These are phyloP conservation scores for Stachybotrys elegans DNA, from an alignment of 2,329 filamentous ascomycete species.

Conservation along the genomic window DNA sequence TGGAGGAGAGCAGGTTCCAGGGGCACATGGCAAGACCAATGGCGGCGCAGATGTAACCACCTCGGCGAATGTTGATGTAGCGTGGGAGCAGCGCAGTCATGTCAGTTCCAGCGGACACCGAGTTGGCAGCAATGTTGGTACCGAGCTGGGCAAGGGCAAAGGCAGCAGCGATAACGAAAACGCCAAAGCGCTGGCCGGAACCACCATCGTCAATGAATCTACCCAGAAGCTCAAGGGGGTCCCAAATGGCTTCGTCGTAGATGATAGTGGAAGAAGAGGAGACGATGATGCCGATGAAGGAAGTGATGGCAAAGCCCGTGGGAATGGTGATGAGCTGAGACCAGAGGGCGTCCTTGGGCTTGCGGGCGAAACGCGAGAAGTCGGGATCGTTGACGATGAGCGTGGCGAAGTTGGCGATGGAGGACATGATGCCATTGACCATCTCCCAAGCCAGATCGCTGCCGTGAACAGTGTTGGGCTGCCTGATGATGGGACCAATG, in stretches of 20 bases:
- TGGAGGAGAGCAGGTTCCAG: conserved; percentile 68
- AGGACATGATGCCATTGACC: conserved; percentile 79
- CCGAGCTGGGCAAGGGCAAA: conserved; percentile 78
- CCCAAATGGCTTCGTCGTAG: conserved; percentile 65
- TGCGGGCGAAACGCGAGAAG: conserved; percentile 76
- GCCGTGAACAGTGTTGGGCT: conserved; percentile 58
- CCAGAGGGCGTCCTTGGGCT: conserved; percentile 72
- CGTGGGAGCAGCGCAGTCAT: conserved; percentile 76
- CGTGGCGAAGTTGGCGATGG: conserved; percentile 86
- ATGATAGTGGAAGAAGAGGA: conserved; percentile 68
- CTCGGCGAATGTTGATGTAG: conserved; percentile 79
- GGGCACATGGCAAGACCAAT: conserved; percentile 84
- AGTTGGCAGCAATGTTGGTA: conserved; percentile 85
- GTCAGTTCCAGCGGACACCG: conserved; percentile 76
- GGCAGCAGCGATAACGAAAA: conserved; percentile 66
- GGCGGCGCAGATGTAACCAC: conserved; percentile 77
- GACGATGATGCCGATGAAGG: conserved; percentile 77
- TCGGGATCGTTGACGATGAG: conserved; percentile 80
- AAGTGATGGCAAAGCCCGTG: conserved; percentile 68
- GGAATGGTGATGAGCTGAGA: conserved; percentile 75
- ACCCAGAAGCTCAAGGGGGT: conserved; percentile 63
- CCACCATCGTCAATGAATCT: conserved; percentile 64
- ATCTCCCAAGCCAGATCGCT: conserved; percentile 74
- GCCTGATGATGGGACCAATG: conserved; percentile 74
- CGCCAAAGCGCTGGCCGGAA: conserved; percentile 65